Base-by-base conservation (phyloP, 768 basidiomycete species). In the Mycena vitilis region DNA sequence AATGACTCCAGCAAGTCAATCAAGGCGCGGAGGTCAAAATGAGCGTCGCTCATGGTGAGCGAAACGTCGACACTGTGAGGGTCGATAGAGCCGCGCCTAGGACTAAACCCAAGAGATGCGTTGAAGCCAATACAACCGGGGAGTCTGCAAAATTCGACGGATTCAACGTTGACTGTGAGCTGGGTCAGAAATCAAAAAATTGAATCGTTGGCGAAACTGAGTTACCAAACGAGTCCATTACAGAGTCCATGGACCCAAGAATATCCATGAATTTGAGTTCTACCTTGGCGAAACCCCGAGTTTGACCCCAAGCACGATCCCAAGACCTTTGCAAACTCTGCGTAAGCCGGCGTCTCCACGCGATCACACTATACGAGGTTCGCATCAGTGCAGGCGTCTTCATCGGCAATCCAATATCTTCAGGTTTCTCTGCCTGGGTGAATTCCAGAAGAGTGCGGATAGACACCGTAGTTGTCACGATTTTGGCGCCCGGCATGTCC, bases 221-320 rank as follows among this genome's bases (percentile, higher is more conserved):
- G n/a, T 45, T 67, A 85, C 86, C 80, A 74, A 73, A 61, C 65
- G 66, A 47, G 66, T 58, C 40, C 37, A 13, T 34, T 34, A 58
- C 68, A 49, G 71, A 73, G 36, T 80, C 78, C 62, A 81, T 80
- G 20, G 80, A 82, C 13, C 87, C 87, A 47, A 81, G 77, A 38
- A 91, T 77, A 56, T 85, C 82, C 49, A 78, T 79, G 51, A 89
- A 74, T 47, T 79, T 84, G 48, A 93, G 75, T 56, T 83, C 79
- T 57, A 92, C 77, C 5, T 83, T 82, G 2, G 86, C 84, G 15
- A 84, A 83, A 22, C 89, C 92, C 60, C 85, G 86, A 55, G 88
- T 89, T 47, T 82, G 84, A 15, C 89, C 91, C 82, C 91, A 85
- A 30, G 91, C 91, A 60, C 87, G 83, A 68, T 91, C 89, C 82